phyloP scores from a whole-genome alignment of 768 basidiomycete species.

The Mycena albidolilacea region DNA sequence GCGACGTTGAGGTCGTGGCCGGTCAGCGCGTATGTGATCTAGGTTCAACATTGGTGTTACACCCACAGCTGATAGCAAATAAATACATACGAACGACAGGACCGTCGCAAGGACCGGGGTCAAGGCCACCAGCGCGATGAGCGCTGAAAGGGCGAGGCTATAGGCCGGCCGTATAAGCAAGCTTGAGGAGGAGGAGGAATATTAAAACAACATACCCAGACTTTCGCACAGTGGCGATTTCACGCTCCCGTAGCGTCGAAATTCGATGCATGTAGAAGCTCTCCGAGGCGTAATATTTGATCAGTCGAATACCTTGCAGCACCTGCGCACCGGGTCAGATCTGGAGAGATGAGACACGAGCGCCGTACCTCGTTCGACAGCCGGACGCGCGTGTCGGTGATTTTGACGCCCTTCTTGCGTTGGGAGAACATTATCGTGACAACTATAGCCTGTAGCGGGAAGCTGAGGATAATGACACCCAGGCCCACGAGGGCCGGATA shows the following conservation, averaged over 20 bases:
- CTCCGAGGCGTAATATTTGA: conserved; percentile 78
- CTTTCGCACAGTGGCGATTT: conserved; percentile 57
- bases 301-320: conserved; percentile 75
- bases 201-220: neutral
- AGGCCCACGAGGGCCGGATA: conserved; percentile 80
- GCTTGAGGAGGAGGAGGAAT: neutral
- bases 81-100: conserved; percentile 53
- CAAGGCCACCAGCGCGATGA: conserved; percentile 49
- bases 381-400: conserved; percentile 78
- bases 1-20: conserved; percentile 59
- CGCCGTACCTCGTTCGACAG: conserved; percentile 68
- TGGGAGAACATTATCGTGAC: conserved; percentile 68
- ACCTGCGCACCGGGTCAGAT: conserved; percentile 50
- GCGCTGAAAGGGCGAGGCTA: conserved; percentile 43
- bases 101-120: conserved; percentile 57
- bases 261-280: conserved; percentile 62
- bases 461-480: conserved; percentile 68
- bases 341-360: neutral
- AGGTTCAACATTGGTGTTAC: conserved; percentile 40
- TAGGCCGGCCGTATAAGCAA: neutral
- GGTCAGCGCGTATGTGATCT: conserved; percentile 62
- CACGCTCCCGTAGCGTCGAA: conserved; percentile 53
- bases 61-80: neutral
- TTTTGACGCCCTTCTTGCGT: conserved; percentile 69
- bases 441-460: conserved; percentile 71